phyloP scores from a whole-genome alignment of 768 basidiomycete genomes.

The Phallus indusiatus region DNA sequence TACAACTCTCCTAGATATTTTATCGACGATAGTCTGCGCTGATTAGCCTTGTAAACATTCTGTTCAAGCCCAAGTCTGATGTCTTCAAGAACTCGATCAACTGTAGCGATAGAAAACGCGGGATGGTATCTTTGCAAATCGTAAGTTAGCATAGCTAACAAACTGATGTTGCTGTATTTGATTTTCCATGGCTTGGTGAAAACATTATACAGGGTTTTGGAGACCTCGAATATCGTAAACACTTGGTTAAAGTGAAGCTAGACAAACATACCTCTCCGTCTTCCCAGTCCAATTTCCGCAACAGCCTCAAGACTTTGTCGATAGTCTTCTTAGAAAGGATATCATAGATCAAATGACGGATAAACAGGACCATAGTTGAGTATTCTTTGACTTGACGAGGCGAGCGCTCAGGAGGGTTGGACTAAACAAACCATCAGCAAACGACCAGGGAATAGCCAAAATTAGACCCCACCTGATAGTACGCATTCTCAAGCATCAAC shows the following conservation, averaged over 20 bases:
- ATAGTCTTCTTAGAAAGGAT: slow-evolving; percentile 88
- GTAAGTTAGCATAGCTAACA: slow-evolving; percentile 90
- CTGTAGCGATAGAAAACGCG: slow-evolving; percentile 75
- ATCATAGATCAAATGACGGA: slow-evolving; percentile 91
- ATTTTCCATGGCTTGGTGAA: slow-evolving; percentile 99
- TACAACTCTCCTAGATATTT: slow-evolving; percentile 97
- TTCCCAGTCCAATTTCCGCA: slow-evolving; percentile 97
- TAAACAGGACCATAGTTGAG: slow-evolving; percentile 82
- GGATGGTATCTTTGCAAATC: slow-evolving; percentile 92
- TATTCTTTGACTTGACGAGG: slow-evolving; percentile 82
- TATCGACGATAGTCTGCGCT: slow-evolving; percentile 81
- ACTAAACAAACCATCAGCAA: slow-evolving; percentile 37
- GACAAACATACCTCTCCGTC: slow-evolving; percentile 32
- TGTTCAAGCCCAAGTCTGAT: slow-evolving; percentile 85
- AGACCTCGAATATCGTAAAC: slow-evolving; percentile 28
- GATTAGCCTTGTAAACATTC: slow-evolving; percentile 92
- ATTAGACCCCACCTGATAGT: slow-evolving; percentile 66
- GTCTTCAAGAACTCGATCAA: slow-evolving; percentile 94
- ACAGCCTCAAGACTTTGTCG: slow-evolving; percentile 88
- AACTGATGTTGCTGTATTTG: slow-evolving; percentile 80
- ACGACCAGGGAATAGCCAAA: neutral
- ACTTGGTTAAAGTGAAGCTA: neutral
- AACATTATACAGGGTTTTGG: slow-evolving; percentile 65
- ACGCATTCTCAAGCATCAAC: slow-evolving; percentile 91
- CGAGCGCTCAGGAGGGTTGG: slow-evolving; percentile 91